Percentiles rank a stretch among this genome's conserved stretches.
phyloP scores from a whole-genome alignment of 2,329 filamentous ascomycete genomes.

The Dothistroma pini region DNA sequence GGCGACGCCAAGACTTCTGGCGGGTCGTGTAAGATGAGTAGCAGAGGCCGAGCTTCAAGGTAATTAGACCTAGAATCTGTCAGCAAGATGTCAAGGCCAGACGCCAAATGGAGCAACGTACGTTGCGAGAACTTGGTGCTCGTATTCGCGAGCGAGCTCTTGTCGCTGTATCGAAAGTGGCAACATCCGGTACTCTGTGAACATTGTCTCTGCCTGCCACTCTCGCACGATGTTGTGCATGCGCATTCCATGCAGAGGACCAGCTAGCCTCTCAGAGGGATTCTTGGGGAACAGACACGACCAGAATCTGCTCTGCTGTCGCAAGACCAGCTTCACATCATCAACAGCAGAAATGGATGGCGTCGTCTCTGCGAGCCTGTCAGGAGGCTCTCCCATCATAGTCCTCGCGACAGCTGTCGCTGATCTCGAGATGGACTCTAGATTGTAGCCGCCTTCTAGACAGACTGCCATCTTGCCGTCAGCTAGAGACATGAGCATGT shows the following conservation, averaged over 20 bases:
- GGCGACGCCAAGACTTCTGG: conserved; percentile 43
- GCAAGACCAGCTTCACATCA: conserved; percentile 55
- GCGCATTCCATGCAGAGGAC: conserved; percentile 51
- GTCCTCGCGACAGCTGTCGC: conserved; percentile 87
- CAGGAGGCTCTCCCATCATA: conserved; percentile 91
- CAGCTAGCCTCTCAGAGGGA: conserved; percentile 31
- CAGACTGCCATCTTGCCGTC: conserved; percentile 87
- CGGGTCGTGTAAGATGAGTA: conserved; percentile 82
- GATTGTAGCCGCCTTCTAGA: conserved; percentile 92
- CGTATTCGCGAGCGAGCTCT: conserved; percentile 35
- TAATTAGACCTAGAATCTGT: conserved; percentile 57
- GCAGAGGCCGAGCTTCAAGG: conserved; percentile 60
- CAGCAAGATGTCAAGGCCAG: conserved; percentile 4
- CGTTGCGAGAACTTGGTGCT: conserved; percentile 34
- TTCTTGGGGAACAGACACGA: conserved; percentile 74
- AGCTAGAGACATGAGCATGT: conserved; percentile 96
- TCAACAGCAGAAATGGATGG: conserved; percentile 53
- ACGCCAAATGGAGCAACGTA: conserved; percentile 19
- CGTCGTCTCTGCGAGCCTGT: conserved; percentile 48
- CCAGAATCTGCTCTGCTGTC: conserved; percentile 69
- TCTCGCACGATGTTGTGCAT: conserved; percentile 76
- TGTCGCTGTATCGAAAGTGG: conserved; percentile 76
- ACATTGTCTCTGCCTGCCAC: conserved; percentile 69
- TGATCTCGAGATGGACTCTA: conserved; percentile 86
- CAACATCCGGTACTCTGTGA: conserved; percentile 71